Evolutionary conservation across 2,329 filamentous ascomycete species (phyloP).

Genomic region (Dothideomycetes sp.): DNA sequence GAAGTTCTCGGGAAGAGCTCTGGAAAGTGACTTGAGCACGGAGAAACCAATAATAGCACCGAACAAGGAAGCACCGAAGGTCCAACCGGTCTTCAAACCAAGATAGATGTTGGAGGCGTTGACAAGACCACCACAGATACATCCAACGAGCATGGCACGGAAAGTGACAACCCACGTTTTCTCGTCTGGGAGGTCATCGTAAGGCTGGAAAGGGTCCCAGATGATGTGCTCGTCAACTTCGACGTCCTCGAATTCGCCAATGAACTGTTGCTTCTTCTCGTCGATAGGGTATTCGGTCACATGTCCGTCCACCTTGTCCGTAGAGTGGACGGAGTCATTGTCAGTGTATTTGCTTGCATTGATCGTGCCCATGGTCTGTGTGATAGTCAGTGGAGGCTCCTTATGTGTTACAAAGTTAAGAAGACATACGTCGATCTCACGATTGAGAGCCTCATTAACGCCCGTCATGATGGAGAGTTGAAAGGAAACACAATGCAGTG

Average conservation of each 20-base stretch:
- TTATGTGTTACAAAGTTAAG: too few relatives aligned
- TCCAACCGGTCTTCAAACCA: constrained; percentile 39
- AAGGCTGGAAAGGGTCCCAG: constrained; percentile 34
- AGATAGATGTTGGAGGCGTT: constrained; percentile 54
- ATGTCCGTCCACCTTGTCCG: too few relatives aligned
- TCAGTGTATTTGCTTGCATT: too few relatives aligned
- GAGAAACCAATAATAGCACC: constrained; percentile 49
- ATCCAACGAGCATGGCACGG: constrained; percentile 46
- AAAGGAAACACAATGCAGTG: too few relatives aligned
- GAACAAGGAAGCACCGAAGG: constrained; percentile 28
- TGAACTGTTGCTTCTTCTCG: constrained; percentile 21
- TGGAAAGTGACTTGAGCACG: constrained; percentile 22
- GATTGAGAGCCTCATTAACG: too few relatives aligned
- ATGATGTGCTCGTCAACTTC: constrained; percentile 23
- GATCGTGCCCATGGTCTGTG: too few relatives aligned
- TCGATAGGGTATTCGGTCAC: too few relatives aligned
- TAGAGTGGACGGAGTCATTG: too few relatives aligned
- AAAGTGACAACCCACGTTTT: constrained; percentile 45
- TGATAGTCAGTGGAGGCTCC: too few relatives aligned
- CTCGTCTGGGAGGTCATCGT: constrained; percentile 35
- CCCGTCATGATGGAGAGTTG: too few relatives aligned
- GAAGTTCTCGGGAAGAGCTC: constrained; percentile 27
- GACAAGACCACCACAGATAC: constrained; percentile 47
- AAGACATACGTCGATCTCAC: too few relatives aligned
- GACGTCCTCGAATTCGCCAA: constrained; percentile 22